Evolutionary conservation across 2,329 filamentous ascomycete species (phyloP).

Genomic region (Cladosporium sp.): DNA sequence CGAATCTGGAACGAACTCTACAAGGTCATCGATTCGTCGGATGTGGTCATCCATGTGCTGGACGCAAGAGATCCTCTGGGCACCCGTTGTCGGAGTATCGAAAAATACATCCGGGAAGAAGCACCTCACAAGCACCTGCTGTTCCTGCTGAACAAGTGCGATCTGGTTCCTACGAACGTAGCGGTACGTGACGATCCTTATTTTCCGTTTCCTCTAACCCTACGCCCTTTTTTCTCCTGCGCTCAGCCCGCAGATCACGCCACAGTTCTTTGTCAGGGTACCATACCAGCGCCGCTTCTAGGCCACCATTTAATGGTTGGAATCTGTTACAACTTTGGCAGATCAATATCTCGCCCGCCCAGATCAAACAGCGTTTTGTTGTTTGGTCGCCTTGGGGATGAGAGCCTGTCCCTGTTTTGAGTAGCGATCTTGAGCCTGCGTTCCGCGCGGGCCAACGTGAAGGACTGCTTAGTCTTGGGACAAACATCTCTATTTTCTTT

Average conservation of each 20-base stretch:
- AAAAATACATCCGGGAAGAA: slow-evolving; percentile 90
- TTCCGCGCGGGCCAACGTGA: slow-evolving; percentile 74
- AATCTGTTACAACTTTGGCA: slow-evolving; percentile 99
- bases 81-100: slow-evolving; percentile 80
- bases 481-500: slow-evolving; percentile 58
- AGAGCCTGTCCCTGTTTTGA: slow-evolving; percentile 81
- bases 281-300: slow-evolving; percentile 50
- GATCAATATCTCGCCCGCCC: slow-evolving; percentile 67
- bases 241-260: slow-evolving; percentile 42
- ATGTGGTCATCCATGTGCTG: slow-evolving; percentile 91
- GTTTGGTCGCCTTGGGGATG: slow-evolving; percentile 61
- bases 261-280: slow-evolving; percentile 87
- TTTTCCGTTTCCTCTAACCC: slow-evolving; percentile 9
- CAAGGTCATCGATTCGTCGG: slow-evolving; percentile 90
- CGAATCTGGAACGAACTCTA: slow-evolving; percentile 92
- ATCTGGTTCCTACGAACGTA: slow-evolving; percentile 85
- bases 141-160: slow-evolving; percentile 85
- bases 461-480: slow-evolving; percentile 98
- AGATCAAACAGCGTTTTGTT: slow-evolving; percentile 86
- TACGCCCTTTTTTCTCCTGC: slow-evolving; percentile 16
- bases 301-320: slow-evolving; percentile 62
- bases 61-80: slow-evolving; percentile 86
- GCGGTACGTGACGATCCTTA: slow-evolving; percentile 65
- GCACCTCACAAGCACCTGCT: slow-evolving; percentile 94
- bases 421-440: slow-evolving; percentile 73